Conservation (phyloP, 208 protist genomes). For the Leishmania arabica region DNA sequence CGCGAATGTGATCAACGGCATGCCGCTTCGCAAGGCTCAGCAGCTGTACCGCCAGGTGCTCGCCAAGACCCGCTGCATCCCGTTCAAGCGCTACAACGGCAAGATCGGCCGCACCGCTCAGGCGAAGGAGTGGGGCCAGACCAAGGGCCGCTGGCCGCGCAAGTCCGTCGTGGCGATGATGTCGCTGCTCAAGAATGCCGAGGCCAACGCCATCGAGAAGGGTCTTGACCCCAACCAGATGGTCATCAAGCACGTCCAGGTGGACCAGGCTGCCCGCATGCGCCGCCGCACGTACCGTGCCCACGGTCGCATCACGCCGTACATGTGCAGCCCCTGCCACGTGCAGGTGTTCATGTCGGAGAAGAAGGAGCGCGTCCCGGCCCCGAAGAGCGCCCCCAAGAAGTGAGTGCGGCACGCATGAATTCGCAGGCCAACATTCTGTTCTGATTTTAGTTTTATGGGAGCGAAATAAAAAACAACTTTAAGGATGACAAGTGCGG, state of each 20-base stretch:
- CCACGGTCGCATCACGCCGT: conserved; percentile 94
- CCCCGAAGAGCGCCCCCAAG: conserved; percentile 82
- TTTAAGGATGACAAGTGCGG: background rate
- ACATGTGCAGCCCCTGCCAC: conserved; percentile 94
- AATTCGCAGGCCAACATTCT: conserved; percentile 13
- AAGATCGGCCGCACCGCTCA: conserved; percentile 93
- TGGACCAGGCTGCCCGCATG: conserved; percentile 89
- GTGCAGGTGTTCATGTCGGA: conserved; percentile 91
- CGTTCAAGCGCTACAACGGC: conserved; percentile 94
- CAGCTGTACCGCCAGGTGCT: conserved; percentile 94
- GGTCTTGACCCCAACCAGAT: conserved; percentile 92
- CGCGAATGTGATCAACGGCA: conserved; percentile 92
- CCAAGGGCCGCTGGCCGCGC: conserved; percentile 93
- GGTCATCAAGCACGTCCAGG: conserved; percentile 93
- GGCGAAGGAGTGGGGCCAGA: conserved; percentile 93
- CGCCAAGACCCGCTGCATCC: conserved; percentile 94
- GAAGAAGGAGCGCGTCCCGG: conserved; percentile 82
- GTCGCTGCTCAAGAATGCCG: conserved; percentile 94
- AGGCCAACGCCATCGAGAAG: conserved; percentile 92
- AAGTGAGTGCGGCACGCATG: conserved; percentile 45
- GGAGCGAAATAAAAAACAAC: conserved; percentile 8
- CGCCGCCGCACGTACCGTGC: conserved; percentile 95
- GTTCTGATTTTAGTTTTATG: conserved; percentile 37
- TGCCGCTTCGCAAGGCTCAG: conserved; percentile 92
- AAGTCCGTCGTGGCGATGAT: conserved; percentile 94